Base-by-base conservation (phyloP, 169 alveolate genomes). In the Plasmodium cynomolgi region DNA sequence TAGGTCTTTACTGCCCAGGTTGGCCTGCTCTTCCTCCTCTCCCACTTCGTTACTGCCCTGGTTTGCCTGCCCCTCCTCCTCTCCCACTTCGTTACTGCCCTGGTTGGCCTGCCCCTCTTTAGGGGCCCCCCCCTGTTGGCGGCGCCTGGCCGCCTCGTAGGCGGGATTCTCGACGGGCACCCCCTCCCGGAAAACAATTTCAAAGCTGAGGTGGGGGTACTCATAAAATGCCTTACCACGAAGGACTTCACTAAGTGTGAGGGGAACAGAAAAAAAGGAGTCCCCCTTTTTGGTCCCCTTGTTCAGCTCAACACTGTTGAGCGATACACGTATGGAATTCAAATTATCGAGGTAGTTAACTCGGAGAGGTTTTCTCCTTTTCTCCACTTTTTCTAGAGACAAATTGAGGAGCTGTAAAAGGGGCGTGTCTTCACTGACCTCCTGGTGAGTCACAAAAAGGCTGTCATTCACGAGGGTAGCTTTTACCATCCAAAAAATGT, bases 401-500 rank as follows among this genome's bases (percentile, higher is more conserved):
- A 8, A 2, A 29, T 47, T 41, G 20, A 84, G 54, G 11, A 84
- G 9, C 23, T 84, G 71, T 8, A 84, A 17, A 84, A 84, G 79
- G 6, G 84, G 37, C 1, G 75, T 29, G 26, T 84, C 34, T 50
- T 84, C 93, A 29, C 47, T 20, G 33, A 84, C 62, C 20, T 84
- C 41, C 56, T 84, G 50, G 7, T 17, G 44, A 31, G 29, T 44
- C 26, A 84, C 26, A 0, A 47, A 29, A 1, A 84, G 33, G 79
- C 58, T 72, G n/a, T 23, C 31, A 74, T 84, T 84, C 33, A 50
- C 33, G 56, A 84, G 79, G 6, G 84, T 84, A 2, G 72, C 77
- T 84, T 74, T 84, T 11, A 84, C 39, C 15, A 47, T 47, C 93
- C 93, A 84, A n/a, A 41, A 74, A 20, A 84, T 29, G 20, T 4